Conservation (phyloP, 345 rosid genomes). For the Boechera divaricarpa region DNA sequence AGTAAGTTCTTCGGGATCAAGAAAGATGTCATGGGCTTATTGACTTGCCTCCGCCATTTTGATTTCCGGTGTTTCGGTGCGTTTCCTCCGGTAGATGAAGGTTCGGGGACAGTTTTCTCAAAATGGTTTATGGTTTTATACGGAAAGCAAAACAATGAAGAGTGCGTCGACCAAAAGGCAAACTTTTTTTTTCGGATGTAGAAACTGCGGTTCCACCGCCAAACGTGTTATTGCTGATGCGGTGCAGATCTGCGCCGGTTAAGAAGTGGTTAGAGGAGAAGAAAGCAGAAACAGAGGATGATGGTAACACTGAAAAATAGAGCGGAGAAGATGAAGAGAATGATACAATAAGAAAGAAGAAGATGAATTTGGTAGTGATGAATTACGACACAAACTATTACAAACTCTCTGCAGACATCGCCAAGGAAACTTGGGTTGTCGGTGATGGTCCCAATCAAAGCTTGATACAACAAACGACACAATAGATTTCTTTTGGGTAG, state of each 20-base stretch:
- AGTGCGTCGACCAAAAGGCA: constrained; percentile 37
- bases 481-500: too few relatives aligned
- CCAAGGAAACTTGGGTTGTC: constrained; percentile 84
- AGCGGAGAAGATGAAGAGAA: constrained; percentile 30
- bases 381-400: constrained; percentile 64
- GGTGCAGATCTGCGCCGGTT: constrained; percentile 85
- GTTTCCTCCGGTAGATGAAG: constrained; percentile 56
- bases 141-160: constrained; percentile 48
- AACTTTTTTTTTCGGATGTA: not conserved
- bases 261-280: constrained; percentile 55
- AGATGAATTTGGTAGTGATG: constrained; percentile 52
- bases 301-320: constrained; percentile 9
- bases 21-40: constrained; percentile 72
- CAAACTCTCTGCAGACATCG: constrained; percentile 70
- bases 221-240: constrained; percentile 79
- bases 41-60: constrained; percentile 61
- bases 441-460: too few relatives aligned
- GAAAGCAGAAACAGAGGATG: constrained; percentile 37
- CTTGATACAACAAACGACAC: too few relatives aligned
- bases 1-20: constrained; percentile 65
- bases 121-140: constrained; percentile 82
- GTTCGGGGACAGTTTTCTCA: constrained; percentile 67
- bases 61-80: constrained; percentile 76
- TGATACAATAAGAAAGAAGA: constrained; percentile 41
- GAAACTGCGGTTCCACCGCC: constrained; percentile 71